A percentile compares a stretch with the other conserved stretches of the same genome.
These are phyloP conservation scores for Boletus reticuloceps DNA, from an alignment of 768 basidiomycete genomes.

Conservation along the genomic window DNA sequence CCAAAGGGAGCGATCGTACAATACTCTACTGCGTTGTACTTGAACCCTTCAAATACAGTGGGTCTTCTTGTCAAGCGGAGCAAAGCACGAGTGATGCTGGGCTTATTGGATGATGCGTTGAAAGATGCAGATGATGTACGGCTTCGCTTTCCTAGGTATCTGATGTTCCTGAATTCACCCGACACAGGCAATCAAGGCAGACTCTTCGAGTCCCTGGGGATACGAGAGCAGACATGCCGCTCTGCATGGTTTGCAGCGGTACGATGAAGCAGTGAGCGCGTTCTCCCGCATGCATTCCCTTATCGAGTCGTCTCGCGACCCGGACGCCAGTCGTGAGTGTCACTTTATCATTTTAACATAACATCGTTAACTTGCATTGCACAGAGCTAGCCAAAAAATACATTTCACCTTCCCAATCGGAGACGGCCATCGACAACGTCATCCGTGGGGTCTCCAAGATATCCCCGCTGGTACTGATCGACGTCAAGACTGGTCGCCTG, in stretches of 20 bases:
- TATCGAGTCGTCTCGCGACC: background rate
- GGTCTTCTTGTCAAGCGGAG: no score
- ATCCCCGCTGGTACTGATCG: background rate
- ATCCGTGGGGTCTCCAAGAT: background rate
- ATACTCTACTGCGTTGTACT: no score
- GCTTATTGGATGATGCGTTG: conserved; percentile 8
- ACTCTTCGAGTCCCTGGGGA: background rate
- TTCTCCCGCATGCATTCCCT: background rate
- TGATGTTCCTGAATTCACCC: background rate
- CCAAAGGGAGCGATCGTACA: no score
- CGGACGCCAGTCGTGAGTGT: background rate
- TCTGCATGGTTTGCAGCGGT: background rate
- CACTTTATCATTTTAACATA: no score
- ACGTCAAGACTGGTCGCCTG: background rate
- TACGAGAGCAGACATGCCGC: conserved; percentile 2
- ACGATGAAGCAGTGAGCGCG: background rate
- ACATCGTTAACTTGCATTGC: background rate
- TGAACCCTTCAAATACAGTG: no score
- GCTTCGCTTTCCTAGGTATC: background rate
- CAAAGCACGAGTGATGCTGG: no score
- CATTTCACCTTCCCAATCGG: background rate
- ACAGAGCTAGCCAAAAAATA: background rate
- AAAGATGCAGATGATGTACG: conserved; percentile 13
- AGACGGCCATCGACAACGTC: background rate
- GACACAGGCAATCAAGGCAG: background rate